phyloP scores from a whole-genome alignment of 495 filamentous ascomycete species.

The Corynascus novoguineensis region DNA sequence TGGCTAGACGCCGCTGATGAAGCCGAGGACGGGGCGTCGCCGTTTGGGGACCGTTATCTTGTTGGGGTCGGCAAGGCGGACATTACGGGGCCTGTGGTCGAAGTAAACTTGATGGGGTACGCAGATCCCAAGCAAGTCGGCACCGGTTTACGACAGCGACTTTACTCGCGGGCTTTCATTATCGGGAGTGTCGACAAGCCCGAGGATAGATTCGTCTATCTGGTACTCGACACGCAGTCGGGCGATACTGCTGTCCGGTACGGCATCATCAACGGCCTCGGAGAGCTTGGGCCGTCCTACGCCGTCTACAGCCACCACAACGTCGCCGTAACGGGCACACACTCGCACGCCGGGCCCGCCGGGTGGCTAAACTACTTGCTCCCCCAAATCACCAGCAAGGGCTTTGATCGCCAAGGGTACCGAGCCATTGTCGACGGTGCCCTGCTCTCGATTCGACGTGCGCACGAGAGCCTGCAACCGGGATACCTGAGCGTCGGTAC shows the following conservation, averaged over 20 bases:
- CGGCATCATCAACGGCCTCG: slow-evolving; percentile 72
- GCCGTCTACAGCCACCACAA: slow-evolving; percentile 74
- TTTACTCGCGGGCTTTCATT: slow-evolving; percentile 90
- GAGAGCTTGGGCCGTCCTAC: slow-evolving; percentile 61
- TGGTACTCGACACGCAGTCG: slow-evolving; percentile 81
- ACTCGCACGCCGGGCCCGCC: slow-evolving; percentile 87
- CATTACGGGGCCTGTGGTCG: slow-evolving; percentile 93
- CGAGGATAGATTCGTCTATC: slow-evolving; percentile 73
- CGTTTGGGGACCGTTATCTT: slow-evolving; percentile 54
- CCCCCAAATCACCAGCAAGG: slow-evolving; percentile 85
- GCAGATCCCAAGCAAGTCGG: slow-evolving; percentile 82
- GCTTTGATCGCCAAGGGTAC: slow-evolving; percentile 86
- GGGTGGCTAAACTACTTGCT: slow-evolving; percentile 96
- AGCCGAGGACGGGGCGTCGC: not conserved
- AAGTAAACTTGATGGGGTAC: slow-evolving; percentile 90
- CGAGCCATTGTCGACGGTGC: slow-evolving; percentile 86
- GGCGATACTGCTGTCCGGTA: slow-evolving; percentile 88
- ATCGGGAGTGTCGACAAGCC: slow-evolving; percentile 62
- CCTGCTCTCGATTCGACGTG: slow-evolving; percentile 70
- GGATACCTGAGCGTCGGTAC: slow-evolving; percentile 70
- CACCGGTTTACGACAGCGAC: slow-evolving; percentile 78
- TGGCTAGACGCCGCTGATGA: not conserved
- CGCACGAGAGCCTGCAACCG: slow-evolving; percentile 66
- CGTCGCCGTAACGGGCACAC: slow-evolving; percentile 85
- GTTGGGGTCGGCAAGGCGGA: slow-evolving; percentile 93